Percentiles rank a stretch among this genome's conserved stretches.
Conservation (phyloP, 169 alveolate genomes). For the Eimeria necatrix region DNA sequence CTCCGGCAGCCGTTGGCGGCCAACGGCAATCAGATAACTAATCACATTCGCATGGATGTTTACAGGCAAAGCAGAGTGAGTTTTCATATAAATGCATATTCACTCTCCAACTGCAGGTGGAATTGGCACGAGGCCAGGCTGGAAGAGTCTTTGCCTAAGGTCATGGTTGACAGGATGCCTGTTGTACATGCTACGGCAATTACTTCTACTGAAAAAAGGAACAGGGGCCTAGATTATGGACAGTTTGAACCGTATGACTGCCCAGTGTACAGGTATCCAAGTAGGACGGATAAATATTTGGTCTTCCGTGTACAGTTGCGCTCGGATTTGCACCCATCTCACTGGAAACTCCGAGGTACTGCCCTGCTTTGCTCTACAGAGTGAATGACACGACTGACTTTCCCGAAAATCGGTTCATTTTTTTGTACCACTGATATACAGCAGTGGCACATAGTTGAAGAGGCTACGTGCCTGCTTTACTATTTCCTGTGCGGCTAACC, state of each 20-base stretch:
- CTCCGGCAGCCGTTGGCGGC: not conserved
- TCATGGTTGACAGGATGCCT: conserved; percentile 83
- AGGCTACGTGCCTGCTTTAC: no score
- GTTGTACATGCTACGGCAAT: conserved; percentile 94
- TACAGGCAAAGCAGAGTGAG: not conserved
- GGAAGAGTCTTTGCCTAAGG: conserved; percentile 93
- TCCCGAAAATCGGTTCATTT: no score
- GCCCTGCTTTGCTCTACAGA: conserved; percentile 90
- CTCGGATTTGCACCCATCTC: conserved; percentile 90
- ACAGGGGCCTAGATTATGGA: conserved; percentile 90
- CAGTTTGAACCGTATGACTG: conserved; percentile 93
- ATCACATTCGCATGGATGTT: not conserved
- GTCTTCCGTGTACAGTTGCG: conserved; percentile 94
- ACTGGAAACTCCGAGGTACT: conserved; percentile 89
- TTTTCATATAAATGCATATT: not conserved
- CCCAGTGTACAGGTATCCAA: conserved; percentile 96
- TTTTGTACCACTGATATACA: no score
- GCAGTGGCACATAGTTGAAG: no score
- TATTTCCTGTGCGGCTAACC: no score
- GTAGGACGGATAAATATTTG: conserved; percentile 95
- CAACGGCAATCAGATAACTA: not conserved
- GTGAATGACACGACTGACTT: not conserved
- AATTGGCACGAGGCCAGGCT: conserved; percentile 94
- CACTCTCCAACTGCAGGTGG: conserved; percentile 87
- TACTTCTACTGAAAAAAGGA: conserved; percentile 92